Evolutionary conservation across 164 flowering plant genomes (phyloP).

Genomic region (Brasenia schreberi): DNA sequence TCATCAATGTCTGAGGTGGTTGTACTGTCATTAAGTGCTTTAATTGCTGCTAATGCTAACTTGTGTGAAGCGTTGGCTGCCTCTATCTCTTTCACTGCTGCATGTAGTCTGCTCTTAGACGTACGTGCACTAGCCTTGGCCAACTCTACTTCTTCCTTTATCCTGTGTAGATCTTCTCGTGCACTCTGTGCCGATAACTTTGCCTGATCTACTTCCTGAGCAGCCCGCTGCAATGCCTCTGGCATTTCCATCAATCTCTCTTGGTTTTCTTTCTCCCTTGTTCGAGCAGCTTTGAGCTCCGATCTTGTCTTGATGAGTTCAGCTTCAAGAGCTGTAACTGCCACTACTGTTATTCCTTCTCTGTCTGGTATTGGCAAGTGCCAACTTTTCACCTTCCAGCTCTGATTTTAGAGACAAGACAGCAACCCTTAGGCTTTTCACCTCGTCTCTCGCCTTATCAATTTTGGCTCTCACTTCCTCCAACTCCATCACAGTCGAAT

Average conservation of each 20-base stretch:
- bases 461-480: slow-evolving; percentile 67
- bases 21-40: slow-evolving; percentile 76
- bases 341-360: slow-evolving; percentile 82
- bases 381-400: slow-evolving; percentile 57
- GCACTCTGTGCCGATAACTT: slow-evolving; percentile 39
- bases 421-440: slow-evolving; percentile 52
- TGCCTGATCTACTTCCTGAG: slow-evolving; percentile 65
- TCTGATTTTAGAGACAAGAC: slow-evolving; percentile 54
- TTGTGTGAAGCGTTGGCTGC: slow-evolving; percentile 83
- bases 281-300: slow-evolving; percentile 44
- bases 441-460: slow-evolving; percentile 62
- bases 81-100: slow-evolving; percentile 75
- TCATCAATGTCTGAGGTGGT: slow-evolving; percentile 20
- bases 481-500: slow-evolving; percentile 59
- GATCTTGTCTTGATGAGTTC: slow-evolving; percentile 48
- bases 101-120: slow-evolving; percentile 50
- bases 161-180: slow-evolving; percentile 50
- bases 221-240: slow-evolving; percentile 56
- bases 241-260: slow-evolving; percentile 73
- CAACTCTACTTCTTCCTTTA: slow-evolving; percentile 67
- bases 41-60: slow-evolving; percentile 70
- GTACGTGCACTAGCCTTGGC: slow-evolving; percentile 67
- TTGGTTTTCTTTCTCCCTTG: slow-evolving; percentile 62
- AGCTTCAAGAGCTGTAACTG: slow-evolving; percentile 74
- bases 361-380: slow-evolving; percentile 45